phyloP scores from a whole-genome alignment of 2,329 filamentous ascomycete species.

The Aspergillus brasiliensis region DNA sequence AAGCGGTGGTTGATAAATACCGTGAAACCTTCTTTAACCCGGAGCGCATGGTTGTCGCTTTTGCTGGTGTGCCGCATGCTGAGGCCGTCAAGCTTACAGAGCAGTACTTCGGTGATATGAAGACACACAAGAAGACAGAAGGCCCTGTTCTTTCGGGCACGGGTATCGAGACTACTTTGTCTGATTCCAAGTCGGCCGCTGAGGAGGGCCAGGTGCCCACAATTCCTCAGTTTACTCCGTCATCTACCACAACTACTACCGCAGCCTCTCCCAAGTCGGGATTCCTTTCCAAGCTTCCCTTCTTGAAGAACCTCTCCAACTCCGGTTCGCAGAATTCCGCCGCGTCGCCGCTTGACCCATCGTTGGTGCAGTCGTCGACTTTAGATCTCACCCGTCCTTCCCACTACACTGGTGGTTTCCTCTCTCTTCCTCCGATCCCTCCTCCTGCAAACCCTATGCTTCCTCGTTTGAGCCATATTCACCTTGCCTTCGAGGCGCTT shows the following conservation, averaged over 20 bases:
- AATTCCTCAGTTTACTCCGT: slow-evolving; percentile 44
- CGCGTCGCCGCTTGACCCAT: slow-evolving; percentile 55
- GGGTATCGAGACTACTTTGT: slow-evolving; percentile 58
- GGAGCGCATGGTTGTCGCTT: slow-evolving; percentile 90
- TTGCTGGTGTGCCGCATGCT: slow-evolving; percentile 83
- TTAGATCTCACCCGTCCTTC: slow-evolving; percentile 66
- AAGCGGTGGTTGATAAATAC: slow-evolving; percentile 74
- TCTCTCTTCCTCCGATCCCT: slow-evolving; percentile 78
- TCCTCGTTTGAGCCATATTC: slow-evolving; percentile 85
- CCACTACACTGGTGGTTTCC: slow-evolving; percentile 91
- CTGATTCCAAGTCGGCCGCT: slow-evolving; percentile 29
- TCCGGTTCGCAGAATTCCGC: slow-evolving; percentile 64
- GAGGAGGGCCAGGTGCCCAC: slow-evolving; percentile 38
- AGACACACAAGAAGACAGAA: slow-evolving; percentile 53
- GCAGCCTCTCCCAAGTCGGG: slow-evolving; percentile 56
- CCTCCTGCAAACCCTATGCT: slow-evolving; percentile 75
- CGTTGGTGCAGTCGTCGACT: slow-evolving; percentile 46
- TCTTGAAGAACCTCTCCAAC: slow-evolving; percentile 85
- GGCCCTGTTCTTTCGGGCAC: slow-evolving; percentile 55
- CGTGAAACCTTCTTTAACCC: slow-evolving; percentile 81
- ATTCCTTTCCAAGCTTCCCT: slow-evolving; percentile 80
- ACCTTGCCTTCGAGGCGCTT: slow-evolving; percentile 92
- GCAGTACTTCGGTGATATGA: slow-evolving; percentile 91
- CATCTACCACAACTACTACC: slow-evolving; percentile 39
- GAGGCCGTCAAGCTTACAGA: slow-evolving; percentile 78